Evolutionary conservation across 352 stramenopile genomes (phyloP), one percentile per base, ranked within the genome.

Genomic region (Globisporangium yorkense): DNA sequence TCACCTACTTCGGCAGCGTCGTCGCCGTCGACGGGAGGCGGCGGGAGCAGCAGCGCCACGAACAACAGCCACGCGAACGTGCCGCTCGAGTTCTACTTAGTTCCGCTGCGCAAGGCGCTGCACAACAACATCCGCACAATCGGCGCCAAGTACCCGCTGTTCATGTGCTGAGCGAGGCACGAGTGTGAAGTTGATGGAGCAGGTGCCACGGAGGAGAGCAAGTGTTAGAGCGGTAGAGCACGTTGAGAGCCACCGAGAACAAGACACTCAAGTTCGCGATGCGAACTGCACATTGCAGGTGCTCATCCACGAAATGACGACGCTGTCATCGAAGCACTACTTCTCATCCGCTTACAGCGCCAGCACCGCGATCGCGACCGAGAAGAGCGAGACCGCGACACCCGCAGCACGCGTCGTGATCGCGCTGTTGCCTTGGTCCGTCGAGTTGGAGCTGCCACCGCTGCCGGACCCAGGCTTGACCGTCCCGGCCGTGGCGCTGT

Each of bases 61-160:
- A 49, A n/a, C 20, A 59, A 44, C 3, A 64, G 53, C 35, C 57
- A 70, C 46, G 59, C 68, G 9, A 63, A 78, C 29, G 79, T 81
- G 29, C 75, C 77, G 12, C 71, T 90, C 18, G 82, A 92, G 50
- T 88, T 89, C 45, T 94, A 91, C 62, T 58, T 92, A 15, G 75
- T 91, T 7, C 84, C 84, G 1, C 40, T 94, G 39, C 78, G 83
- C n/a, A 82, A 84, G 54, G 82, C 82, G 8, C 59, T 94, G 50
- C 80, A 90, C 51, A 70, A 68, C 61, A 94, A 94, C 58, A 94
- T 94, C 21, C 65, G 65, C 55, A 79, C 76, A 54, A 74, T 94
- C 46, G 82, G 82, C 27, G 69, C 69, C 41, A 85, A 88, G 67
- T 94, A 91, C 51, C 65, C 75, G 24, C 65, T 84, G 20, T 94